phyloP scores from a whole-genome alignment of 2,329 filamentous ascomycete species.

The Fusarium continuum region DNA sequence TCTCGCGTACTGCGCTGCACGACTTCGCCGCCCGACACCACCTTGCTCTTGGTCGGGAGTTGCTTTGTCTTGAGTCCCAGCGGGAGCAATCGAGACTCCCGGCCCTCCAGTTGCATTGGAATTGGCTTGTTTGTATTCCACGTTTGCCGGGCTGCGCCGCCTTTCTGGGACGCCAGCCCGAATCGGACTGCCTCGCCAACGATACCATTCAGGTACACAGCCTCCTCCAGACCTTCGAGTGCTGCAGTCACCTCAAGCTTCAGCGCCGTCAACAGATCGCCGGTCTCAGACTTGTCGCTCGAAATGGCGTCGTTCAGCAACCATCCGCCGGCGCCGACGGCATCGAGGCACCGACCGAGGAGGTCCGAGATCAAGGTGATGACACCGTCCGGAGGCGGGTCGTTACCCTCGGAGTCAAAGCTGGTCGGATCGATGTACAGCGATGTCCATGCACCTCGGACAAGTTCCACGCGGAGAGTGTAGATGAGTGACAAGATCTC shows the following conservation, averaged over 20 bases:
- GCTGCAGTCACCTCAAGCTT: slow-evolving; percentile 75
- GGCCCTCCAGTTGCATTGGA: slow-evolving; percentile 52
- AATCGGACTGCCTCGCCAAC: slow-evolving; percentile 74
- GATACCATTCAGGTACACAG: slow-evolving; percentile 69
- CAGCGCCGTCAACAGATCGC: slow-evolving; percentile 72
- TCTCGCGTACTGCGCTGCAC: slow-evolving; percentile 75
- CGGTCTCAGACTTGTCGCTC: slow-evolving; percentile 62
- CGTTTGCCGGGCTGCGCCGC: slow-evolving; percentile 39
- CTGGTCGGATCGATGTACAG: slow-evolving; percentile 70
- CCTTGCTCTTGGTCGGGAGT: slow-evolving; percentile 63
- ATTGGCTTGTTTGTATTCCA: slow-evolving; percentile 56
- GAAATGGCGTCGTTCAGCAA: slow-evolving; percentile 68
- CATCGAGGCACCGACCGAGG: slow-evolving; percentile 77
- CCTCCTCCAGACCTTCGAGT: slow-evolving; percentile 76
- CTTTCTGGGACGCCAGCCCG: slow-evolving; percentile 54
- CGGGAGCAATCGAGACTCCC: slow-evolving; percentile 67
- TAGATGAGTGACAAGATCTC: slow-evolving; percentile 78
- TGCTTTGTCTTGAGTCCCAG: slow-evolving; percentile 74
- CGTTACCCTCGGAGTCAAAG: slow-evolving; percentile 53
- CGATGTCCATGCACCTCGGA: slow-evolving; percentile 79
- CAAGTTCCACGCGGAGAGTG: slow-evolving; percentile 76
- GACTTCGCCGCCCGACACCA: slow-evolving; percentile 75
- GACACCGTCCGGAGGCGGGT: slow-evolving; percentile 69
- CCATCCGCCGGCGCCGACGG: slow-evolving; percentile 79
- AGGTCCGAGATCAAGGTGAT: slow-evolving; percentile 77